phyloP scores from a whole-genome alignment of 106 monocot species.

The Narthecium ossifragum region DNA sequence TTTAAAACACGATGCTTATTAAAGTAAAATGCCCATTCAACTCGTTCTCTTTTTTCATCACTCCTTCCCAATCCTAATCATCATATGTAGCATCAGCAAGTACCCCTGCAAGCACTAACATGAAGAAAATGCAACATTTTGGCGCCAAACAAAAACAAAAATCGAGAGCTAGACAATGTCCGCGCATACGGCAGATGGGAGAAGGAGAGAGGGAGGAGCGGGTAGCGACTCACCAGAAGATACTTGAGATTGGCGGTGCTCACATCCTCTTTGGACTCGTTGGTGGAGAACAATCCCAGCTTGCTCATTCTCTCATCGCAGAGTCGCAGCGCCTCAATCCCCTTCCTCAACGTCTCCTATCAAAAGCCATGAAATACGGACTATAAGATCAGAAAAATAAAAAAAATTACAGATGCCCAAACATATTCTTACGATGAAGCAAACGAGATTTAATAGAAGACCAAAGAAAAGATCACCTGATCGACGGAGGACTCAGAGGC shows the following conservation, averaged over 20 bases:
- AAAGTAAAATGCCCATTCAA: no score
- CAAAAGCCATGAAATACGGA: conserved; percentile 5
- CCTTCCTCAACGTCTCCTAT: conserved; percentile 48
- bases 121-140: no score
- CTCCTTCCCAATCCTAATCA: no score
- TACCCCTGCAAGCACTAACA: no score
- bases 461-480: conserved; percentile 29
- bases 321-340: conserved; percentile 40
- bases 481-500: conserved; percentile 56
- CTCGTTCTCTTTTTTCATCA: no score
- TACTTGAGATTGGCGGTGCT: conserved; percentile 92
- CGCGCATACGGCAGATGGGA: no score
- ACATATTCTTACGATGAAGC: not conserved
- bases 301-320: conserved; percentile 91
- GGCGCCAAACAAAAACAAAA: no score
- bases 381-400: not conserved
- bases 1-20: no score
- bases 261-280: conserved; percentile 90
- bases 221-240: conserved; percentile 68
- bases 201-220: no score
- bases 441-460: not conserved
- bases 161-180: no score
- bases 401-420: no score
- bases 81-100: no score
- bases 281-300: conserved; percentile 83